phyloP scores from a whole-genome alignment of 768 basidiomycete genomes.

The Boletus reticulatus region DNA sequence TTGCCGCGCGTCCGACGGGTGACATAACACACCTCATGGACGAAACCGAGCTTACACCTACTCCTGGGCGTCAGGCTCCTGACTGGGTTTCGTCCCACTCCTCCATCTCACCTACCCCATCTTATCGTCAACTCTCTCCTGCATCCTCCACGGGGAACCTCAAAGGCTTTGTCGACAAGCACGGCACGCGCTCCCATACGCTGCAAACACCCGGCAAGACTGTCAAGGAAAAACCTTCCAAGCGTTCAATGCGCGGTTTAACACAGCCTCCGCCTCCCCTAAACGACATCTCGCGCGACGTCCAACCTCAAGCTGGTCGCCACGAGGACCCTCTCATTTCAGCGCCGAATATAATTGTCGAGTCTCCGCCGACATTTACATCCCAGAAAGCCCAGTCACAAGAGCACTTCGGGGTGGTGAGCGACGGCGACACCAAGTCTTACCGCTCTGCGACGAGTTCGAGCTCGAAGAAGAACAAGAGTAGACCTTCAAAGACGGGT shows the following conservation, averaged over 20 bases:
- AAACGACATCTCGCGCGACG: conserved; percentile 23
- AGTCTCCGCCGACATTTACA: conserved; percentile 20
- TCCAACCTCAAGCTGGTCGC: conserved; percentile 10
- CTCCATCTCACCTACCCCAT: conserved; percentile 5
- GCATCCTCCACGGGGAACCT: conserved; percentile 33
- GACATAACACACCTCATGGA: conserved; percentile 19
- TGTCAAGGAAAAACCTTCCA: conserved; percentile 20
- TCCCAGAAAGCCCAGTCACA: conserved; percentile 15
- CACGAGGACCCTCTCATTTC: conserved; percentile 20
- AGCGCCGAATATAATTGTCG: conserved; percentile 9
- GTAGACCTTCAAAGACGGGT: conserved; percentile 38
- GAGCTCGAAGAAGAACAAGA: conserved; percentile 22
- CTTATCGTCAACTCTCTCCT: conserved; percentile 27
- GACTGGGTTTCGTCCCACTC: conserved; percentile 18
- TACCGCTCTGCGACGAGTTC: conserved; percentile 26
- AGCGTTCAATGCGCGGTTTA: conserved; percentile 22
- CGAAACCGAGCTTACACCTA: conserved; percentile 30
- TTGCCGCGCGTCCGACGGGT: conserved; percentile 30
- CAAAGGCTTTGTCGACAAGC: conserved; percentile 26
- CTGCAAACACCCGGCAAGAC: not conserved
- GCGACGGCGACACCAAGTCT: conserved; percentile 28
- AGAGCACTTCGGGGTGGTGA: conserved; percentile 12
- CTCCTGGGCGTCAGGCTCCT: conserved; percentile 13
- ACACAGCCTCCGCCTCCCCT: conserved; percentile 32
- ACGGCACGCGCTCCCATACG: not conserved